Conservation (phyloP, 495 filamentous ascomycete species). For the Podospora comata region DNA sequence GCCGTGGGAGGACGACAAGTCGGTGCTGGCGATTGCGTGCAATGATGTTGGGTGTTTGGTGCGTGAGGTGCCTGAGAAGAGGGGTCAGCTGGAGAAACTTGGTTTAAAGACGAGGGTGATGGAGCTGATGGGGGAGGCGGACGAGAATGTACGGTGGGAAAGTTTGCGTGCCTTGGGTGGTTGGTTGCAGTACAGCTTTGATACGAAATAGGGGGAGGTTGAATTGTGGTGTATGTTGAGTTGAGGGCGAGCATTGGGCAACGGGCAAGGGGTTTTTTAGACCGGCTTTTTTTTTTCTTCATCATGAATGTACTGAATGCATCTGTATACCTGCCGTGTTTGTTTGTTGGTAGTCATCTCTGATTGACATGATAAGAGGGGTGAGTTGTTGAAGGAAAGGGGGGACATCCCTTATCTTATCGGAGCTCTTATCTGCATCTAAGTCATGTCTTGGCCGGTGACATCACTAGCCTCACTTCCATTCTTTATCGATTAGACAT, state of each 20-base stretch:
- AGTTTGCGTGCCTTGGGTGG: conserved; percentile 88
- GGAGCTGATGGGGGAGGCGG: conserved; percentile 88
- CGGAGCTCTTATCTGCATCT: conserved; percentile 10
- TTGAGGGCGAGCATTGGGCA: background rate
- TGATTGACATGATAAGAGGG: background rate
- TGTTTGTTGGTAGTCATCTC: background rate
- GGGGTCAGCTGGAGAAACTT: conserved; percentile 78
- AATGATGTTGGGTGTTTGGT: conserved; percentile 90
- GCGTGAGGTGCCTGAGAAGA: conserved; percentile 83
- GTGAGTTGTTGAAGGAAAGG: background rate
- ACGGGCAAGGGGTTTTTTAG: background rate
- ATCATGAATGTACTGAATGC: conserved; percentile 6
- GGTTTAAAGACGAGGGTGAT: conserved; percentile 89
- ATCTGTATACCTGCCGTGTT: background rate
- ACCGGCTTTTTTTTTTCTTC: conserved; percentile 3
- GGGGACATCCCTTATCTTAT: conserved; percentile 25
- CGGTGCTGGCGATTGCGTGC: conserved; percentile 91
- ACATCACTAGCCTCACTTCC: conserved; percentile 9
- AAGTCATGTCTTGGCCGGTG: conserved; percentile 3
- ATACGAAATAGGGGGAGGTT: conserved; percentile 43
- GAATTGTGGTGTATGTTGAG: background rate
- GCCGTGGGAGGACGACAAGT: conserved; percentile 88
- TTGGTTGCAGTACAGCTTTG: conserved; percentile 90
- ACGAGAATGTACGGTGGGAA: conserved; percentile 93
- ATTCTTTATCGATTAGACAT: too few species aligned